Evolutionary conservation across 2,329 filamentous ascomycete genomes (phyloP).

Genomic region (Dactylella cylindrospora): DNA sequence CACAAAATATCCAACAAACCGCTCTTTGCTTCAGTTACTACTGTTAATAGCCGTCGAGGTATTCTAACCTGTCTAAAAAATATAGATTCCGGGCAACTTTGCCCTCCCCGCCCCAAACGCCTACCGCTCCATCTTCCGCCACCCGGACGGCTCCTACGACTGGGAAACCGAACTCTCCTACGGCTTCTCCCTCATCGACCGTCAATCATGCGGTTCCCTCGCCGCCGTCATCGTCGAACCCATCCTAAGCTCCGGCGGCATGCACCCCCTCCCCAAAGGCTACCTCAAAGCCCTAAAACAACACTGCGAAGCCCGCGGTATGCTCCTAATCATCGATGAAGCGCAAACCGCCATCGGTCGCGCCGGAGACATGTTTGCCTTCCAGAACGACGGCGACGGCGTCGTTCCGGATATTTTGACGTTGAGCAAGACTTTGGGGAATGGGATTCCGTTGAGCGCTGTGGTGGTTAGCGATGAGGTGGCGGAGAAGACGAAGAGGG

Average conservation of each 20-base stretch:
- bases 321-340: slow-evolving; percentile 64
- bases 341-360: slow-evolving; percentile 63
- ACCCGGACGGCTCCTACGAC: slow-evolving; percentile 63
- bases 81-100: slow-evolving; percentile 59
- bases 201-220: slow-evolving; percentile 62
- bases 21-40: not conserved
- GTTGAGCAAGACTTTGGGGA: slow-evolving; percentile 64
- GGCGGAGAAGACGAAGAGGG: slow-evolving; percentile 54
- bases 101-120: slow-evolving; percentile 63
- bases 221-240: slow-evolving; percentile 66
- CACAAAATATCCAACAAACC: slow-evolving; percentile 34
- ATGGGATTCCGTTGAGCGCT: slow-evolving; percentile 62
- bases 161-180: slow-evolving; percentile 67
- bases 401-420: slow-evolving; percentile 63
- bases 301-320: slow-evolving; percentile 60
- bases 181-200: slow-evolving; percentile 64
- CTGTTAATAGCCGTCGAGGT: not conserved
- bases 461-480: slow-evolving; percentile 62
- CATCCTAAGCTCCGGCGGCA: slow-evolving; percentile 63
- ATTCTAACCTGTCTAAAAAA: too few relatives aligned
- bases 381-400: slow-evolving; percentile 55
- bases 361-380: slow-evolving; percentile 62
- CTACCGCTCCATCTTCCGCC: slow-evolving; percentile 64
- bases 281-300: slow-evolving; percentile 61
- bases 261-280: slow-evolving; percentile 61